These are phyloP conservation scores for Halophytophthora polymorphica DNA, from an alignment of 352 stramenopile species.

Conservation along the genomic window DNA sequence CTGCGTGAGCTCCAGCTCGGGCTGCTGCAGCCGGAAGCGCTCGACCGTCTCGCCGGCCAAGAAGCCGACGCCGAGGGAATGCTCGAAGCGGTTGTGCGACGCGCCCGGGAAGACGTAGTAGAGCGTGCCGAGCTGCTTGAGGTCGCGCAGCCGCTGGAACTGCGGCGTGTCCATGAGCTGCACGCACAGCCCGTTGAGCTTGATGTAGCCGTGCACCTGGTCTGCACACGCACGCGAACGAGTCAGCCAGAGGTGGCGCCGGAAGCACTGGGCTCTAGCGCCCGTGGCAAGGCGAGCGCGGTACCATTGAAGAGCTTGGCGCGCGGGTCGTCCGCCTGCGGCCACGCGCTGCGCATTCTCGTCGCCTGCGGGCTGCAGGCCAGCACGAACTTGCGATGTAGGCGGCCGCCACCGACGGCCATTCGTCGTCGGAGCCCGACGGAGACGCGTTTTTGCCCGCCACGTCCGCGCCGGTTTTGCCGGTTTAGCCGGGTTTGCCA, in stretches of 20 bases:
- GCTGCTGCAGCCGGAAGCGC: slow-evolving; percentile 84
- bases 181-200: slow-evolving; percentile 73
- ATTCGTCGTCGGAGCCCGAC: too few species aligned
- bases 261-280: slow-evolving; percentile 3
- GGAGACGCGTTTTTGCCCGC: too few species aligned
- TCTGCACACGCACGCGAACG: slow-evolving; percentile 28
- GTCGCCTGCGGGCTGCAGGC: too few species aligned
- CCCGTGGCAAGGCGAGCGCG: neutral
- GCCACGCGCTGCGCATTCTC: slow-evolving; percentile 18
- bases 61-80: slow-evolving; percentile 94
- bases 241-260: slow-evolving; percentile 3
- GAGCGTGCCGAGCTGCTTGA: slow-evolving; percentile 93
- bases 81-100: slow-evolving; percentile 95
- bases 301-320: slow-evolving; percentile 71
- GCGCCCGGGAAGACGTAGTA: slow-evolving; percentile 86
- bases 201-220: slow-evolving; percentile 81
- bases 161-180: slow-evolving; percentile 90
- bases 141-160: slow-evolving; percentile 92
- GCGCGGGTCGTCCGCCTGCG: slow-evolving; percentile 21
- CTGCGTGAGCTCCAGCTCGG: slow-evolving; percentile 85
- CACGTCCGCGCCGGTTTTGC: too few species aligned
- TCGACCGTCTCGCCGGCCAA: slow-evolving; percentile 88
- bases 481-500: too few species aligned
- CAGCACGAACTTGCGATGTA: too few species aligned
- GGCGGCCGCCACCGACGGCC: too few species aligned